Evolutionary conservation across 2,329 filamentous ascomycete genomes (phyloP), one percentile per base, ranked within the genome.

Genomic region (Trichoderma citrinoviride): DNA sequence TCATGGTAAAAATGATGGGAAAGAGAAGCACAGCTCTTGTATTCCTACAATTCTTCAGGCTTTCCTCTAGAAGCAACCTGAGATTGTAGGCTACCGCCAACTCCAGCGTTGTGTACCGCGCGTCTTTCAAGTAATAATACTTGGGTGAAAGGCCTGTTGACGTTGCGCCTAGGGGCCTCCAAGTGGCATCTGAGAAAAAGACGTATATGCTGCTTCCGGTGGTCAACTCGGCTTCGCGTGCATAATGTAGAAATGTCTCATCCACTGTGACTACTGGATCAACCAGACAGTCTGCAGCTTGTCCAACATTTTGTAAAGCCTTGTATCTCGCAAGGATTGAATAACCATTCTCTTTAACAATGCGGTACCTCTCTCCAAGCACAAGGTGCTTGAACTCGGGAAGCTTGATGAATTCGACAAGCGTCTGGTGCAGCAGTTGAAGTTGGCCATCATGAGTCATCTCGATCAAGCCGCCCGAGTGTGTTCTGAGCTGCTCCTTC

Each of bases 121-220:
- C 10, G 10, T 8, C 0, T 2, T 1, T 2, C 12, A 21, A 12
- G n/a, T n/a, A n/a, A n/a, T n/a, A n/a, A 29, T 44, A 19, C 2
- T 53, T 3, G 19, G 40, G 40, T n/a, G 17, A 56, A 19, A 21
- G 15, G n/a, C 1, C 23, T 23, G 5, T 7, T 46, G 5, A 0
- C 19, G 1, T 0, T 10, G 2, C 8, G 0, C 3, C 3, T 21
- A 23, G 44, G n/a, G n/a, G n/a, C n/a, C n/a, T 25, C 44, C 21
- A 47, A 21, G 1, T 47, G 21, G 7, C 19, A 19, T 21, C 21
- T 17, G 8, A 21, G 5, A 47, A 47, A 3, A 19, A 47, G 5
- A 47, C 14, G 23, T 47, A 47, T 3, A 10, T 14, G 21, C 44
- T 47, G 21, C 23, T 47, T 0, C 44, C 44, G 3, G 44, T 47